These are phyloP conservation scores for Lichtheimia corymbifera DNA, from an alignment of 371 early-diverging fungal genomes.

Conservation along the genomic window DNA sequence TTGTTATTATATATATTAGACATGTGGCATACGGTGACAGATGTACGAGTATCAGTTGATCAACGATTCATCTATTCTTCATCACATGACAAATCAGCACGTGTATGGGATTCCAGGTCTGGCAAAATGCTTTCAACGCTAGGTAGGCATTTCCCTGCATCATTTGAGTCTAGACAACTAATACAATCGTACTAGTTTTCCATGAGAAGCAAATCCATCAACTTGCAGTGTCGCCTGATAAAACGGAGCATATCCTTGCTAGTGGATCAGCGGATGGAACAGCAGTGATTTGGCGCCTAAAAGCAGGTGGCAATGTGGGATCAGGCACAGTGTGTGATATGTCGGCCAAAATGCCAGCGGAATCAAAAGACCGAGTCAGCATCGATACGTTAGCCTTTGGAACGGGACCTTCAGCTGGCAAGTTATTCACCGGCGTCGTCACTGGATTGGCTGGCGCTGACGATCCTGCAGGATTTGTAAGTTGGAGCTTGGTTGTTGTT, in stretches of 20 bases:
- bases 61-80: slow-evolving; percentile 31
- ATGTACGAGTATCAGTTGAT: slow-evolving; percentile 35
- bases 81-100: slow-evolving; percentile 32
- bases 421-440: slow-evolving; percentile 30
- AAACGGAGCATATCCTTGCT: slow-evolving; percentile 27
- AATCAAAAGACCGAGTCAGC: slow-evolving; percentile 12
- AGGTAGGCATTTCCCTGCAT: slow-evolving; percentile 21
- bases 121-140: slow-evolving; percentile 34
- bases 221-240: slow-evolving; percentile 13
- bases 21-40: slow-evolving; percentile 43
- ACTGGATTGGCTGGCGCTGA: slow-evolving; percentile 2
- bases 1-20: too few relatives aligned
- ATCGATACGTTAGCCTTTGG: slow-evolving; percentile 46
- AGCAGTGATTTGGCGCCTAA: slow-evolving; percentile 38
- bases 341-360: slow-evolving; percentile 7
- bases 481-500: neutral
- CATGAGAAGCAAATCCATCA: slow-evolving; percentile 15
- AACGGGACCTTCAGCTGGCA: slow-evolving; percentile 17
- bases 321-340: slow-evolving; percentile 30
- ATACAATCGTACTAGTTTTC: slow-evolving; percentile 3
- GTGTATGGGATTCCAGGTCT: slow-evolving; percentile 28
- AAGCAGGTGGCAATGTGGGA: slow-evolving; percentile 26
- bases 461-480: slow-evolving; percentile 10
- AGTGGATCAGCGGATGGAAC: slow-evolving; percentile 39
- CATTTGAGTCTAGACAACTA: neutral